Conservation (phyloP, 2,329 filamentous ascomycete genomes). For the Shiraia bambusicola region DNA sequence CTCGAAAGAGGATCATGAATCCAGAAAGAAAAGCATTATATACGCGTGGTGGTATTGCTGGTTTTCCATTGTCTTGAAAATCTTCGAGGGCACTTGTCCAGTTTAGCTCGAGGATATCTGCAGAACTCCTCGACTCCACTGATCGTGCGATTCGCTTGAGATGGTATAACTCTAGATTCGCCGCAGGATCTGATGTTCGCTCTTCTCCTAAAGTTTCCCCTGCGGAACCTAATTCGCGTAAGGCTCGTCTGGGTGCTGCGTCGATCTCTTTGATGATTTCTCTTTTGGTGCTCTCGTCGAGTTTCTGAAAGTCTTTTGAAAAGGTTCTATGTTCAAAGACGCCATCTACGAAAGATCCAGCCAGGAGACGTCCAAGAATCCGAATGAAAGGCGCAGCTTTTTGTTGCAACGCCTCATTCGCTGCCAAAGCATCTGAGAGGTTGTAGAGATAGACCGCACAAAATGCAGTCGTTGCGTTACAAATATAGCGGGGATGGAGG, state of each 20-base stretch:
- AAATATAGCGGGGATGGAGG: constrained; percentile 24
- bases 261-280: constrained; percentile 23
- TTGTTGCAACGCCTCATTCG: constrained; percentile 17
- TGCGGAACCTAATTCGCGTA: constrained; percentile 14
- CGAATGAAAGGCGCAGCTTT: constrained; percentile 31
- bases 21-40: constrained; percentile 52
- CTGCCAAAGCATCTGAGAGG: constrained; percentile 22
- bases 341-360: constrained; percentile 17
- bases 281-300: constrained; percentile 18
- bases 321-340: constrained; percentile 14
- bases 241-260: constrained; percentile 25
- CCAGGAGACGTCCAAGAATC: constrained; percentile 28
- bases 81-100: constrained; percentile 26
- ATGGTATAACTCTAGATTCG: constrained; percentile 28
- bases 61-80: constrained; percentile 16
- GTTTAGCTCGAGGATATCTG: constrained; percentile 16
- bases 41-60: constrained; percentile 30
- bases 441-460: constrained; percentile 37
- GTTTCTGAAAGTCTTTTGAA: constrained; percentile 9
- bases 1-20: constrained; percentile 49
- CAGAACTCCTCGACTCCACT: constrained; percentile 17
- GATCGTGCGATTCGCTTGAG: constrained; percentile 29
- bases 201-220: constrained; percentile 2
- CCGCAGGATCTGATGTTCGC: constrained; percentile 6
- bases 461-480: constrained; percentile 23